These are phyloP conservation scores for Colletotrichum cereale DNA, from an alignment of 2,329 filamentous ascomycete genomes.

Conservation along the genomic window DNA sequence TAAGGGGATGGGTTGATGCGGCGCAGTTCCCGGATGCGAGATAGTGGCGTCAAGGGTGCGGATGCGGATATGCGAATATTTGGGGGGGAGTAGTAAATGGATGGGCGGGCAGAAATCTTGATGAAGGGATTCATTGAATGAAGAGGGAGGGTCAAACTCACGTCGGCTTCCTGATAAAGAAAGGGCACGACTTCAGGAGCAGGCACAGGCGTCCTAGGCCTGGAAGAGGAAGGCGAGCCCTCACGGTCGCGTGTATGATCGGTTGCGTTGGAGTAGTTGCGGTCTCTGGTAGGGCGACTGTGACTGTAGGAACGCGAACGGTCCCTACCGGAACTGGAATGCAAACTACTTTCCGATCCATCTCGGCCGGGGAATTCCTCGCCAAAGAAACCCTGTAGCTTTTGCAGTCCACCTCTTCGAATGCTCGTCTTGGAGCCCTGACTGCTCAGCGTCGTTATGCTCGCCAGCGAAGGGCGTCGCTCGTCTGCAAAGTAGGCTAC, in stretches of 20 bases:
- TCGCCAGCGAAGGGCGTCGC: conserved; percentile 87
- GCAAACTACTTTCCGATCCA: conserved; percentile 78
- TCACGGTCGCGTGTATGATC: conserved; percentile 74
- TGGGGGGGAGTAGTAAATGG: conserved; percentile 43
- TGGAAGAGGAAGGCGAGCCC: conserved; percentile 79
- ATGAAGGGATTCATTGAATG: background rate
- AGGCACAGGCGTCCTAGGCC: conserved; percentile 86
- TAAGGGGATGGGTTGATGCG: conserved; percentile 32
- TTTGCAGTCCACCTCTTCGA: conserved; percentile 80
- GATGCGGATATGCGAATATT: conserved; percentile 22
- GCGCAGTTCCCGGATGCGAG: conserved; percentile 37
- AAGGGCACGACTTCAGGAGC: conserved; percentile 98
- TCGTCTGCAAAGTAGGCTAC: conserved; percentile 75
- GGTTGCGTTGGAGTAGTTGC: conserved; percentile 84
- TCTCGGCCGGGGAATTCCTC: conserved; percentile 85
- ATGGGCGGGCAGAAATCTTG: conserved; percentile 31
- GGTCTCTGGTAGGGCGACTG: conserved; percentile 70
- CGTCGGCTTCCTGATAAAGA: conserved; percentile 88
- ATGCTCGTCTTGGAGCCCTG: conserved; percentile 82
- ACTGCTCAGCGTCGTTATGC: conserved; percentile 87
- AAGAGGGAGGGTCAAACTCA: conserved; percentile 58
- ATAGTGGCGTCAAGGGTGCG: conserved; percentile 36
- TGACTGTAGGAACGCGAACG: conserved; percentile 74
- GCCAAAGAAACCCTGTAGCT: conserved; percentile 91
- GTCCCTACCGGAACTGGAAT: conserved; percentile 66